Base-by-base conservation (phyloP, 2,329 filamentous ascomycete species). In the Biscogniauxia mediterranea region DNA sequence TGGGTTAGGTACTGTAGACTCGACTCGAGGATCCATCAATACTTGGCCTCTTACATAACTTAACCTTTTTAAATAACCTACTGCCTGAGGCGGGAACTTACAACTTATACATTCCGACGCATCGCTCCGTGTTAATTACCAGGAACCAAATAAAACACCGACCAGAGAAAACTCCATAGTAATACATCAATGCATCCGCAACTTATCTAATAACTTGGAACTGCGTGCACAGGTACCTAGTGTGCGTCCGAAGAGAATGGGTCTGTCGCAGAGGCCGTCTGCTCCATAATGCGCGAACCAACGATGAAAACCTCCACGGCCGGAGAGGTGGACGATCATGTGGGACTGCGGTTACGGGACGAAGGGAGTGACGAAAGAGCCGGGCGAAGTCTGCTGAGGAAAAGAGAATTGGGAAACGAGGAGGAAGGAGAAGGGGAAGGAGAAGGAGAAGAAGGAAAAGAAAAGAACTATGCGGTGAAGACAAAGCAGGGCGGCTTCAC, bases 321-420 rank as follows among this genome's bases (percentile, higher is more conserved):
- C 58, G 59, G 61, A 21, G 25, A 54, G 5, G 57, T 38, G 54
- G 56, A 21, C 15, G 57, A 26, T 49, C 49, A 13, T 25, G 50
- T 25, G 17, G 26, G 19, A 32, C 28, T 26, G 25, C 38, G 38
- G 25, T 21, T 17, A 26, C 42, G 25, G 32, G 20, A 53, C 32
- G 23, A 28, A 11, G 25, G 50, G 42, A 21, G 17, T 20, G 65
- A 66, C 11, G 68, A 66, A 54, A 66, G 68, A 56, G 51, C 52
- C 7, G 66, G 66, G 20, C 63, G 68, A n/a, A 67, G 64, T 52
- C 55, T 66, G 46, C 55, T 60, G 52, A 67, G 68, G 28, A 54
- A 56, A 46, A 46, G 55, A 58, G 13, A 49, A 61, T n/a, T 56
- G 61, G 13, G 20, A 21, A 11, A 25, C 5, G 23, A 23, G 23